A percentile compares a stretch with the other conserved stretches of the same genome.
Evolutionary conservation across 2,329 filamentous ascomycete genomes (phyloP).

Genomic region (Colletotrichum musae): DNA sequence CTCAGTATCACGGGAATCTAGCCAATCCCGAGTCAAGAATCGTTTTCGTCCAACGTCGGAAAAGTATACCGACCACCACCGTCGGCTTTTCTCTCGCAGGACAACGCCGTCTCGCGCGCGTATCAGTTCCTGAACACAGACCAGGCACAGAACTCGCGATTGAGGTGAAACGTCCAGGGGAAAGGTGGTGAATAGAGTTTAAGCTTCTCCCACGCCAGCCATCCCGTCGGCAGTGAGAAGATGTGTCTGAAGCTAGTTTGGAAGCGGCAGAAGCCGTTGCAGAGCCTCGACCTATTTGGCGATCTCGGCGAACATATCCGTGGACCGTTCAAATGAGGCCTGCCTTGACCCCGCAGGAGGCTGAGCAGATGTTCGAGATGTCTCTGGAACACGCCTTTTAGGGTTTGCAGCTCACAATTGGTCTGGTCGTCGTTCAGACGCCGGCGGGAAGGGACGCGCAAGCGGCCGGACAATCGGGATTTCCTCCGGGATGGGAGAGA

Average conservation of each 20-base stretch:
- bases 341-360: too few relatives aligned
- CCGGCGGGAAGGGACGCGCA: too few relatives aligned
- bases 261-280: background rate
- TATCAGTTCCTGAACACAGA: constrained; percentile 4
- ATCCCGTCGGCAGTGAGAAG: constrained; percentile 16
- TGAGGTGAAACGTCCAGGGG: constrained; percentile 14
- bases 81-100: background rate
- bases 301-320: background rate
- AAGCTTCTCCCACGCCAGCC: constrained; percentile 5
- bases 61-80: background rate
- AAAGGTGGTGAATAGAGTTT: constrained; percentile 4
- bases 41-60: background rate
- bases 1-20: background rate
- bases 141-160: background rate
- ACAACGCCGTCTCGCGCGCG: constrained; percentile 8
- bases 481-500: too few relatives aligned
- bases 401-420: too few relatives aligned
- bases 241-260: background rate
- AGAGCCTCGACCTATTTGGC: background rate
- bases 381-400: too few relatives aligned
- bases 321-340: too few relatives aligned
- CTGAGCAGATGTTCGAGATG: too few relatives aligned
- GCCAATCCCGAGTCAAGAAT: constrained; percentile 4
- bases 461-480: too few relatives aligned
- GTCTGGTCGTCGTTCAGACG: too few relatives aligned